Evolutionary conservation across 768 basidiomycete genomes (phyloP).

Genomic region (Boletus sensibilis): DNA sequence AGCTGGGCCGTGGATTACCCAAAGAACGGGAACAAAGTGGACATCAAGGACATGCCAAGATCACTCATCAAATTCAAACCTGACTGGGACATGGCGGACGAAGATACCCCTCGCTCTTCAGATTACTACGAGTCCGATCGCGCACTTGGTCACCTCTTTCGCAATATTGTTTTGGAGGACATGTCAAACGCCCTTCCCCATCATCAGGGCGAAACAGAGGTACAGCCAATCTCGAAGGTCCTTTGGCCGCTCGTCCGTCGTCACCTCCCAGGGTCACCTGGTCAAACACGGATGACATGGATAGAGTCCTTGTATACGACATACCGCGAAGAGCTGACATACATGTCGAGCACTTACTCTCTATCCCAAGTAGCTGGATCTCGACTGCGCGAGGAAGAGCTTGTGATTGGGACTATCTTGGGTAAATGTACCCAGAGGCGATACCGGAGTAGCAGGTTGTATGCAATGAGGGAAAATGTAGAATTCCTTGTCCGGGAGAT

Average conservation of each 20-base stretch:
- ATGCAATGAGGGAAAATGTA: slow-evolving; percentile 62
- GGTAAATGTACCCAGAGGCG: slow-evolving; percentile 64
- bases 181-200: slow-evolving; percentile 18
- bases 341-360: slow-evolving; percentile 68
- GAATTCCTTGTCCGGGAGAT: slow-evolving; percentile 51
- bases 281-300: neutral
- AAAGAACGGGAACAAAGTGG: slow-evolving; percentile 69
- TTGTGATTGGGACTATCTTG: slow-evolving; percentile 72
- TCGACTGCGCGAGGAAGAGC: slow-evolving; percentile 67
- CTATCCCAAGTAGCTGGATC: slow-evolving; percentile 55
- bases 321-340: slow-evolving; percentile 66
- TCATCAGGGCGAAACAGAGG: slow-evolving; percentile 15
- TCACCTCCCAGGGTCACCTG: slow-evolving; percentile 14
- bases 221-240: slow-evolving; percentile 33
- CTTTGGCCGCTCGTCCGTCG: slow-evolving; percentile 23
- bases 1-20: slow-evolving; percentile 76
- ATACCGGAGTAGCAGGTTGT: slow-evolving; percentile 56
- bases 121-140: slow-evolving; percentile 73
- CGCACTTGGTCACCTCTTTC: slow-evolving; percentile 71
- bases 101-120: slow-evolving; percentile 48
- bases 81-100: slow-evolving; percentile 73
- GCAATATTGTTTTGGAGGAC: slow-evolving; percentile 51
- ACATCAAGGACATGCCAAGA: slow-evolving; percentile 51
- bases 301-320: slow-evolving; percentile 22
- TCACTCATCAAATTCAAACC: slow-evolving; percentile 66